Percentiles rank a stretch among this genome's conserved stretches.
phyloP scores from a whole-genome alignment of 164 flowering plant species.

The Dillenia turbinata region DNA sequence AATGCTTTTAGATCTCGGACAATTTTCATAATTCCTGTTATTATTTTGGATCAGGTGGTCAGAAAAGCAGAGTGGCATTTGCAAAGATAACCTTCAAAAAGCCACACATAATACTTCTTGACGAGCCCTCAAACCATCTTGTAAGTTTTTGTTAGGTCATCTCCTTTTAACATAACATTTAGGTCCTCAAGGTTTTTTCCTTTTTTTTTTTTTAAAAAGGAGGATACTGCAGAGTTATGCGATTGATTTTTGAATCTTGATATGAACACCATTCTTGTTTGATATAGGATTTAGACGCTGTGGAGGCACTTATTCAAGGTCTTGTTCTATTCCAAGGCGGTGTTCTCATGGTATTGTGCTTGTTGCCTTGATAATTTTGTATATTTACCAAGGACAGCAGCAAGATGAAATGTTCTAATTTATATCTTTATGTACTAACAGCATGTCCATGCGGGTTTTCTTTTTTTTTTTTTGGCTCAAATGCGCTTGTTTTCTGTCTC shows the following conservation, averaged over 20 bases:
- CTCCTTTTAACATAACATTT: no score
- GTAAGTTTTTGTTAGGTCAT: constrained; percentile 36
- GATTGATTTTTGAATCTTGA: not conserved
- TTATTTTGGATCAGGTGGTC: constrained; percentile 67
- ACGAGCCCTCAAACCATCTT: constrained; percentile 99
- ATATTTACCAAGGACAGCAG: no score
- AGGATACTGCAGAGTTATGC: no score
- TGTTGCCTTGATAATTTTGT: no score
- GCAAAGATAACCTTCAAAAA: constrained; percentile 98
- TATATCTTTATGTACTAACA: not conserved
- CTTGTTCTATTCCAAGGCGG: constrained; percentile 99
- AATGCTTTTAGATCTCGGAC: no score
- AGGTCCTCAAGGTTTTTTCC: not conserved
- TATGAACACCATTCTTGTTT: not conserved
- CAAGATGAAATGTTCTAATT: no score
- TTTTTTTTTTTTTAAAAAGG: not conserved
- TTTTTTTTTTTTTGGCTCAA: not conserved
- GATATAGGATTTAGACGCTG: constrained; percentile 97
- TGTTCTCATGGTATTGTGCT: constrained; percentile 72
- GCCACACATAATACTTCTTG: constrained; percentile 92
- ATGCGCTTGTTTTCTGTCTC: not conserved
- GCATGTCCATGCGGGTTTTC: not conserved
- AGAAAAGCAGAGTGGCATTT: constrained; percentile 99
- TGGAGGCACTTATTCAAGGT: constrained; percentile 99
- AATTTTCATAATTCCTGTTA: no score